Base-by-base conservation (phyloP, 2,329 filamentous ascomycete species). In the Pseudocercospora crystallina region DNA sequence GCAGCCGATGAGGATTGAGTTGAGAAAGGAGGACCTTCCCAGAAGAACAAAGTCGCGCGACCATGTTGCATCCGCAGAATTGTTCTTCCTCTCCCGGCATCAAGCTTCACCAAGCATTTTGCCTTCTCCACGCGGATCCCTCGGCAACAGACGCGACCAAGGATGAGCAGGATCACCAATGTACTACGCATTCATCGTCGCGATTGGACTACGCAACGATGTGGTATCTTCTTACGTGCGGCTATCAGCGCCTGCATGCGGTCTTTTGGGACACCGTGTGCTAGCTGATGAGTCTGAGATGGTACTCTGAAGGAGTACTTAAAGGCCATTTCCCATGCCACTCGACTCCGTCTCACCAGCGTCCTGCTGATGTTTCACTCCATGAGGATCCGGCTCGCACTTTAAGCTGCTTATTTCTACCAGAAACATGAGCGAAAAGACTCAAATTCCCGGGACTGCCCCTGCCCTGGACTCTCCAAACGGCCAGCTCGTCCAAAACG, bases 111-210 rank as follows among this genome's bases (percentile, higher is more conserved):
- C 39, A 31, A 29, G 11, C 20, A 30, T 13, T 14, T 14, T 33
- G 41, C 41, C 26, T 43, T 15, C 35, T 35, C 31, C 13, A 43
- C 41, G n/a, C 26, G 30, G 29, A 30, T 43, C 41, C 41, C 41
- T 43, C 41, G 41, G 41, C 41, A 43, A 12, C 31, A 12, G 30
- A 10, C 14, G 36, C 20, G 29, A 34, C 26, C n/a, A 17, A 11
- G 20, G 20, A 26, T 26, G 20, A 26, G 20, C 20, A 26, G 20
- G 20, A 26, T 26, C 20, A 26, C 20, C 20, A 26, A 26, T 26
- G 20, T 26, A 26, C 26, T 34, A 17, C 41, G 26, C 14, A 33
- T 17, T 32, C 41, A 13, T 12, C 35, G 41, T 32, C 14, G 35
- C 41, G 30, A 17, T 39, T 14, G 33, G 14, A 35, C 12, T 14